Evolutionary conservation across 1,284 basidiomycete species (phyloP), one percentile per base, ranked within the genome.

Genomic region (Irpex lacteus): DNA sequence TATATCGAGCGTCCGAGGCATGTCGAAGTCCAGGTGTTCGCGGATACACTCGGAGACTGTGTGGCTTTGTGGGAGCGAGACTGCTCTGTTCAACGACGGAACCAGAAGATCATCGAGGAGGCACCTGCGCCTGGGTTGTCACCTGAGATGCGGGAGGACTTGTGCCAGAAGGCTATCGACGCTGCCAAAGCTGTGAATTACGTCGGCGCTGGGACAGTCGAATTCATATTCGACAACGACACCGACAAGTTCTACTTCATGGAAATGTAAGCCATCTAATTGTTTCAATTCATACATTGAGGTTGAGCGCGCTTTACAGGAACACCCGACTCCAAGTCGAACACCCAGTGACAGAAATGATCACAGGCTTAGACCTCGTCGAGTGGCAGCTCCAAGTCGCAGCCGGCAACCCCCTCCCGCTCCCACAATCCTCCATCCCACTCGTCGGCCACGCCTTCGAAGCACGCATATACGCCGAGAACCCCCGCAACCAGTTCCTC

Each of bases 401-500:
- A 9, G 89, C 91, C 2, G 95, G 96, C 0, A 97, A 97, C 74
- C 82, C 88, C 0, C 82, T 98, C 19, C 93, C 95, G 5, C 79
- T 96, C 44, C 71, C 76, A 0, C 96, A 98, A 77, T 81, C 85
- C 0, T 80, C 89, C 40, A 89, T 98, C 61, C 91, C 90, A 18
- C 88, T 94, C 62, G 85, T 92, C 3, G 96, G 96, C 1, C 95
- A 98, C 70, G 92, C 96, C 0, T 98, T 98, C 70, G 96, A 98
- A 78, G 95, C 95, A 11, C 88, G 96, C n/a, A 96, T 98, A 69
- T 98, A 98, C 74, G 96, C 96, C 5, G 96, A 98, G 76, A 94
- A 96, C 70, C 95, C 95, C n/a, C 84, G 94, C 70, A 94, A 93
- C 73, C 87, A 92, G 74, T 98, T 98, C 80, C 83, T 98, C 4